phyloP scores from a whole-genome alignment of 2,329 filamentous ascomycete species.

The Claviceps sp. region DNA sequence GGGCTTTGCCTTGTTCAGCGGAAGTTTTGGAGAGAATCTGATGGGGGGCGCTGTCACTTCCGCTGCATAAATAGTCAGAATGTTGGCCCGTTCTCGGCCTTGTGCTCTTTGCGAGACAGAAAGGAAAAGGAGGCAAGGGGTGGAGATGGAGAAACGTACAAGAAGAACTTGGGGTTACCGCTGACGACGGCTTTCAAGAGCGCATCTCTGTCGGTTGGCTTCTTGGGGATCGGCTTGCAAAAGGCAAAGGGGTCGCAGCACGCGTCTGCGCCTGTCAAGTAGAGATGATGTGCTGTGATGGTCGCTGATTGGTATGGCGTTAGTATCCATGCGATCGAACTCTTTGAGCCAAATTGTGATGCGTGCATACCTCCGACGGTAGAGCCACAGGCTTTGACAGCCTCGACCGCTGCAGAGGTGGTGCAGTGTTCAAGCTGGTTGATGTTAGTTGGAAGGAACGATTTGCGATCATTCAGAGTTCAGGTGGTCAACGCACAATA shows the following conservation, averaged over 20 bases:
- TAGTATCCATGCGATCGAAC: not conserved
- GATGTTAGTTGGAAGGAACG: not conserved
- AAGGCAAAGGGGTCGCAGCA: constrained; percentile 48
- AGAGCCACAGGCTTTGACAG: constrained; percentile 63
- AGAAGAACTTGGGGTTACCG: constrained; percentile 55
- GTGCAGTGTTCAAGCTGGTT: constrained; percentile 66
- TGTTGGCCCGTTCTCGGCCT: not conserved
- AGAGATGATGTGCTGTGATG: constrained; percentile 79
- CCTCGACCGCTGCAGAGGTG: constrained; percentile 65
- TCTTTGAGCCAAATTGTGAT: not conserved
- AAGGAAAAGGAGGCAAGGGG: not conserved
- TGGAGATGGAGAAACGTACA: constrained; percentile 18
- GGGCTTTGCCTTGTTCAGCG: constrained; percentile 35
- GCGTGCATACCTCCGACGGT: constrained; percentile 45
- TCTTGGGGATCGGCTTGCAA: constrained; percentile 67
- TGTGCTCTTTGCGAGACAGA: not conserved
- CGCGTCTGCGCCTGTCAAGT: constrained; percentile 60
- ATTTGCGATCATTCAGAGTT: not conserved
- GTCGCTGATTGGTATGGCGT: constrained; percentile 25
- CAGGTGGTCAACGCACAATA: constrained; percentile 8
- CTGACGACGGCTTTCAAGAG: constrained; percentile 50
- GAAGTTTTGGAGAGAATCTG: constrained; percentile 42
- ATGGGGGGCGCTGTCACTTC: constrained; percentile 53
- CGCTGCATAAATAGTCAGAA: constrained; percentile 11
- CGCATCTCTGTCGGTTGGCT: constrained; percentile 57